These are phyloP conservation scores for Lunularia cruciata DNA, from an alignment of 225 moss, liverwort and hornwort species.

Conservation along the genomic window DNA sequence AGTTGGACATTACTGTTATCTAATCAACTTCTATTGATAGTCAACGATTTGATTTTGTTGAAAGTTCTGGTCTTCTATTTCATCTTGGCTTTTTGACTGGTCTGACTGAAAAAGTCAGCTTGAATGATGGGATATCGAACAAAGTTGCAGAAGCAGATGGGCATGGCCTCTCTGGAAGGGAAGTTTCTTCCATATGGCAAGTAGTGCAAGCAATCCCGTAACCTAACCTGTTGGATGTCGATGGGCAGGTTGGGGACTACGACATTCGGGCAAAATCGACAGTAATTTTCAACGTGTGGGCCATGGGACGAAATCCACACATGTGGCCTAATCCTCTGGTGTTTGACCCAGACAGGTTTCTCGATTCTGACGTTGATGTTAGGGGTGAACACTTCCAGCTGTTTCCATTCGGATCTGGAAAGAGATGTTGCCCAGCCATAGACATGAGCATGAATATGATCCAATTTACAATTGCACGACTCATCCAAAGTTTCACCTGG, in stretches of 20 bases:
- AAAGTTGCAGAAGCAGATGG: no score
- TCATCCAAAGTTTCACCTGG: constrained; percentile 43
- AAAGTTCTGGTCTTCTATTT: no score
- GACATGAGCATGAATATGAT: constrained; percentile 25
- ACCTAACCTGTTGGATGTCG: no score
- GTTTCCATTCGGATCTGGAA: constrained; percentile 35
- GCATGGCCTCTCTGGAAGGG: no score
- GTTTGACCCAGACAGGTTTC: constrained; percentile 50
- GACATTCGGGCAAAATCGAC: constrained; percentile 40
- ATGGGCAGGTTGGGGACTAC: constrained; percentile 43
- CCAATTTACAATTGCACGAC: constrained; percentile 22
- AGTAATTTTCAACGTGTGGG: constrained; percentile 36
- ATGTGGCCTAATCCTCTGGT: constrained; percentile 22
- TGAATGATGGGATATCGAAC: no score
- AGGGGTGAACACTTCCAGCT: constrained; percentile 31
- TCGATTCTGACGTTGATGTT: constrained; percentile 18
- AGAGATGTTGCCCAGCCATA: constrained; percentile 36
- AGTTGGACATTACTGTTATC: no score
- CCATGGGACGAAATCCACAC: constrained; percentile 38
- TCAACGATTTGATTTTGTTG: no score
- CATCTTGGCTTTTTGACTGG: no score
- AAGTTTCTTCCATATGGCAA: no score
- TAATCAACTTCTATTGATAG: no score
- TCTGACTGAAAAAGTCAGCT: no score
- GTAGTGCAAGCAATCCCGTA: no score